These are phyloP conservation scores for Solanum hybrid DNA, from an alignment of 305 asterid species.

Conservation along the genomic window DNA sequence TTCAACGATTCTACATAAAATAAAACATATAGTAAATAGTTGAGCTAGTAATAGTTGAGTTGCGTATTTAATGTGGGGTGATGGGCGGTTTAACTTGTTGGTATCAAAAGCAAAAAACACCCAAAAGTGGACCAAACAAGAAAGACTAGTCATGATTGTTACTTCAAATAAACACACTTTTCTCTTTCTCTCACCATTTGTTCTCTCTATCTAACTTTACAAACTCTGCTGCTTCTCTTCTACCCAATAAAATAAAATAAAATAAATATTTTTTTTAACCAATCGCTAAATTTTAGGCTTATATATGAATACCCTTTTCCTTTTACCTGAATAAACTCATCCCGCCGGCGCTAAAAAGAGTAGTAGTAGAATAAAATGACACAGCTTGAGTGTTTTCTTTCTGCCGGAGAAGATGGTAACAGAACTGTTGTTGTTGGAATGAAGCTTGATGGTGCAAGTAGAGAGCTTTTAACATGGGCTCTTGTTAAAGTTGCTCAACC, in stretches of 20 bases:
- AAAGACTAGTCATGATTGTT: background rate
- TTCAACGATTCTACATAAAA: too few species aligned
- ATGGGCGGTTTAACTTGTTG: background rate
- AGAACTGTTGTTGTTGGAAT: slow-evolving; percentile 83
- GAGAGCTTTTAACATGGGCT: slow-evolving; percentile 93
- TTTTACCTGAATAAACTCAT: background rate
- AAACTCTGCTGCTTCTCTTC: background rate
- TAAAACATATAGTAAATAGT: too few species aligned
- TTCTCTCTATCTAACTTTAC: background rate
- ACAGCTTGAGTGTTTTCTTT: slow-evolving; percentile 8
- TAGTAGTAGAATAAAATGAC: background rate
- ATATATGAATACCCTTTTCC: background rate
- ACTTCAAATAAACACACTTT: background rate
- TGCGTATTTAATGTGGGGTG: background rate
- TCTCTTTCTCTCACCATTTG: background rate
- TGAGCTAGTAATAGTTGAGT: background rate
- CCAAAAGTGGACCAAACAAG: slow-evolving; percentile 1
- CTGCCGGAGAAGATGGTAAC: slow-evolving; percentile 32
- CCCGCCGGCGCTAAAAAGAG: background rate
- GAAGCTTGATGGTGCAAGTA: slow-evolving; percentile 62
- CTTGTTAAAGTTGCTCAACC: slow-evolving; percentile 79
- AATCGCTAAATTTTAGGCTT: background rate
- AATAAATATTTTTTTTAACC: background rate
- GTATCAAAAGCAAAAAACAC: background rate
- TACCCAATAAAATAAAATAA: background rate